A percentile compares a stretch with the other conserved stretches of the same genome.
These are phyloP conservation scores for Ceratocystis ficicola DNA, from an alignment of 2,329 filamentous ascomycete species.

Conservation along the genomic window DNA sequence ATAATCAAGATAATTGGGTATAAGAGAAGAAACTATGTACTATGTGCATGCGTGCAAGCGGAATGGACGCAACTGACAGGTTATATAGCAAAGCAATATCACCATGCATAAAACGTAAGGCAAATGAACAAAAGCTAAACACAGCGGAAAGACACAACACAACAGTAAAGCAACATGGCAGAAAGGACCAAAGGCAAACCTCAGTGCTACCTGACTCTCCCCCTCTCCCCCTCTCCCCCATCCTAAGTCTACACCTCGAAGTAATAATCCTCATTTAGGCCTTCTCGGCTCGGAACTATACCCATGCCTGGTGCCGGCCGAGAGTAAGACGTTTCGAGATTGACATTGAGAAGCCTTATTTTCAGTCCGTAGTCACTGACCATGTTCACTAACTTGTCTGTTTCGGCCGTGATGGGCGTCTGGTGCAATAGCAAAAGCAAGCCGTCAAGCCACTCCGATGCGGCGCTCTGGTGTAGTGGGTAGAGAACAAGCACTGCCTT, in stretches of 20 bases:
- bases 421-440: slow-evolving; percentile 90
- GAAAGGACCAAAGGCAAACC: not conserved
- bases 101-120: not conserved
- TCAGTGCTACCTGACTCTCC: not conserved
- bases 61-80: not conserved
- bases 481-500: slow-evolving; percentile 68
- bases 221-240: not conserved
- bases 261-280: slow-evolving; percentile 84
- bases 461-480: slow-evolving; percentile 66
- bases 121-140: not conserved
- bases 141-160: not conserved
- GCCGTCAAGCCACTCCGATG: slow-evolving; percentile 94
- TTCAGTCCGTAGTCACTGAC: slow-evolving; percentile 86
- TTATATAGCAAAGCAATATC: not conserved
- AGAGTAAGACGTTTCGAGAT: slow-evolving; percentile 65
- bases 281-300: slow-evolving; percentile 67
- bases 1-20: not conserved
- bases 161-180: not conserved
- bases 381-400: slow-evolving; percentile 73
- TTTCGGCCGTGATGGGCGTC: slow-evolving; percentile 92
- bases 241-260: slow-evolving; percentile 53
- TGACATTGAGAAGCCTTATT: slow-evolving; percentile 81
- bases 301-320: slow-evolving; percentile 57
- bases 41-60: not conserved
- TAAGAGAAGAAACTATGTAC: slow-evolving; percentile 10